Percentiles rank a stretch among this genome's conserved stretches.
phyloP scores from a whole-genome alignment of 768 basidiomycete genomes.

The Suillus americanus region DNA sequence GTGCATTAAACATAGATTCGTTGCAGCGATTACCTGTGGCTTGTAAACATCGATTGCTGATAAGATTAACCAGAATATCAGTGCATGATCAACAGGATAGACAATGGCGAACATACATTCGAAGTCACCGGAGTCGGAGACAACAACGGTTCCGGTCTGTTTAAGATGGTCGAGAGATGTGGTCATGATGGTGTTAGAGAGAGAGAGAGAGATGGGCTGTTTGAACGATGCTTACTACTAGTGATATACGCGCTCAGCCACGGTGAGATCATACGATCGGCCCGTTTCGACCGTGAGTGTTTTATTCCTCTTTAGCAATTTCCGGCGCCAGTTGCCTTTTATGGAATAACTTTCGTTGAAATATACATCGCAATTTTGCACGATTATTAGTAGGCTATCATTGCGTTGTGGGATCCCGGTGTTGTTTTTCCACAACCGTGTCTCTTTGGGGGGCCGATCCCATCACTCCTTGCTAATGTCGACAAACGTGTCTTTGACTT shows the following conservation, averaged over 20 bases:
- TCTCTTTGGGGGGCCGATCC: conserved; percentile 4
- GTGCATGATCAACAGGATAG: conserved; percentile 17
- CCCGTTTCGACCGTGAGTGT: background rate
- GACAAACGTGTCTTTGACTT: conserved; percentile 15
- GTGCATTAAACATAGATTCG: conserved; percentile 12
- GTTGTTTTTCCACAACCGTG: conserved; percentile 21
- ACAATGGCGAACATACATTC: conserved; percentile 49
- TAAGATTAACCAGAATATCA: conserved; percentile 27
- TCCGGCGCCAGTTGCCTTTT: background rate
- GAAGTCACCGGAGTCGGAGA: conserved; percentile 97
- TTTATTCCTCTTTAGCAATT: conserved; percentile 2
- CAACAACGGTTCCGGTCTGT: conserved; percentile 91
- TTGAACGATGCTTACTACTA: conserved; percentile 13
- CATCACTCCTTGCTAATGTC: conserved; percentile 9
- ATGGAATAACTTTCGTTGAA: background rate
- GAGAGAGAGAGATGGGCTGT: conserved; percentile 3
- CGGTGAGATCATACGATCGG: conserved; percentile 10
- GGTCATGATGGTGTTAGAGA: conserved; percentile 54
- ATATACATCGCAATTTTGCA: background rate
- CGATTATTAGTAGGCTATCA: conserved; percentile 1
- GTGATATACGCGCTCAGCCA: conserved; percentile 10
- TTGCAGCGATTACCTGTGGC: conserved; percentile 61
- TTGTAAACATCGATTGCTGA: conserved; percentile 94
- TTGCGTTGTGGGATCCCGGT: conserved; percentile 8
- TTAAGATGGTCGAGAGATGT: conserved; percentile 85